These are phyloP conservation scores for Zelopaecilomyces penicillatus DNA, from an alignment of 2,329 filamentous ascomycete genomes.

Conservation along the genomic window DNA sequence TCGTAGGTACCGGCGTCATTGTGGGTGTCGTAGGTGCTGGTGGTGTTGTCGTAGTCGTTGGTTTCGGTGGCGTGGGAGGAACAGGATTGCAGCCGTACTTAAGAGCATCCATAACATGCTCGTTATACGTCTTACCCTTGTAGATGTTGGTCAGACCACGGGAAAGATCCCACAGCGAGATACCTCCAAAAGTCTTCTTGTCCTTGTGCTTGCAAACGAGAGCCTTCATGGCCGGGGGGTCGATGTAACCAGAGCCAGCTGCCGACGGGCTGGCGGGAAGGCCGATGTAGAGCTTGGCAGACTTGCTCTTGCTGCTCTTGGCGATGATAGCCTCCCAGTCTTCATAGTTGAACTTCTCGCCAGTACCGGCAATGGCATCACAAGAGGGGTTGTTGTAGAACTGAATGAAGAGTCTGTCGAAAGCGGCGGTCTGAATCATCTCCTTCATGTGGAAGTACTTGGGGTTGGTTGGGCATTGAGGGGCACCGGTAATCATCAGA, in stretches of 20 bases:
- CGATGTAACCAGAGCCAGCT: conserved; percentile 27
- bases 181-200: conserved; percentile 33
- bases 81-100: conserved; percentile 26
- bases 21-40: conserved; percentile 8
- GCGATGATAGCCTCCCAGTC: conserved; percentile 30
- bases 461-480: conserved; percentile 31
- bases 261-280: conserved; percentile 25
- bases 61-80: conserved; percentile 16
- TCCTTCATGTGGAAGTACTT: conserved; percentile 24
- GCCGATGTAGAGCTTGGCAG: conserved; percentile 38
- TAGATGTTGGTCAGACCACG: conserved; percentile 23
- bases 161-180: conserved; percentile 38
- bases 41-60: conserved; percentile 8
- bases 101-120: conserved; percentile 29
- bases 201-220: conserved; percentile 31
- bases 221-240: conserved; percentile 22
- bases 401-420: conserved; percentile 38
- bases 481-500: conserved; percentile 34
- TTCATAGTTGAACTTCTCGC: conserved; percentile 34
- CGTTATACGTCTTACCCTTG: conserved; percentile 27
- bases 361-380: conserved; percentile 21
- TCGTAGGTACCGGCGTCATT: conserved; percentile 5
- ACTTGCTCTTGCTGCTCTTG: conserved; percentile 25
- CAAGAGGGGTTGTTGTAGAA: conserved; percentile 41
- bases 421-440: conserved; percentile 30